Evolutionary conservation across 305 asterid species (phyloP).

Genomic region (Fraxinus velutina): DNA sequence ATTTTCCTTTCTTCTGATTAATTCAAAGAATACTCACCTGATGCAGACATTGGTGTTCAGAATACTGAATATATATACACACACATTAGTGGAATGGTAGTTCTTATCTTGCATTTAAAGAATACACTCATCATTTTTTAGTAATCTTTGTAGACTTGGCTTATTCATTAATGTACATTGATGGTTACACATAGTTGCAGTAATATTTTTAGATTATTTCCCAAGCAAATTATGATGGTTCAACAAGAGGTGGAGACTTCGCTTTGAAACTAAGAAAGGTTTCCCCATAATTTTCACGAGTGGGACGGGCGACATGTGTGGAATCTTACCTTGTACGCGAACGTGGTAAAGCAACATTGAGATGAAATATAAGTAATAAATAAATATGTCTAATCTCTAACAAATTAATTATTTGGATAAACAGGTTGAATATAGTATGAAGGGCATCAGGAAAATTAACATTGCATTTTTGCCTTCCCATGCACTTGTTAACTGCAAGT

Average conservation of each 20-base stretch:
- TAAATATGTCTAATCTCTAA: background rate
- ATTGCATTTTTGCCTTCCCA: background rate
- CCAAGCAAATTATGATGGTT: conserved; percentile 37
- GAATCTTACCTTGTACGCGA: background rate
- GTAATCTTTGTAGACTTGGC: background rate
- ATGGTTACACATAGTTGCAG: background rate
- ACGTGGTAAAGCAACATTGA: background rate
- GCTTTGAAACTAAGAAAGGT: conserved; percentile 45
- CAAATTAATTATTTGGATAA: background rate
- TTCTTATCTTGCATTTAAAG: conserved; percentile 28
- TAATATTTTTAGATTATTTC: conserved; percentile 21
- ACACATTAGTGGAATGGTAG: background rate
- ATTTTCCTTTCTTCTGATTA: background rate
- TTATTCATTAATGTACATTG: background rate
- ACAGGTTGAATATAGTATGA: background rate
- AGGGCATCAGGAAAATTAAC: background rate
- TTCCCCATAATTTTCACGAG: background rate
- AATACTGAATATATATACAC: background rate
- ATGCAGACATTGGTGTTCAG: background rate
- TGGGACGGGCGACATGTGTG: background rate
- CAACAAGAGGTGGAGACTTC: conserved; percentile 26
- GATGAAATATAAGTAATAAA: background rate
- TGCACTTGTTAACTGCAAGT: background rate
- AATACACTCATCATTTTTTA: background rate
- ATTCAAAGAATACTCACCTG: background rate